Conservation (phyloP, 495 filamentous ascomycete genomes). For the Penicillium subrubescens region DNA sequence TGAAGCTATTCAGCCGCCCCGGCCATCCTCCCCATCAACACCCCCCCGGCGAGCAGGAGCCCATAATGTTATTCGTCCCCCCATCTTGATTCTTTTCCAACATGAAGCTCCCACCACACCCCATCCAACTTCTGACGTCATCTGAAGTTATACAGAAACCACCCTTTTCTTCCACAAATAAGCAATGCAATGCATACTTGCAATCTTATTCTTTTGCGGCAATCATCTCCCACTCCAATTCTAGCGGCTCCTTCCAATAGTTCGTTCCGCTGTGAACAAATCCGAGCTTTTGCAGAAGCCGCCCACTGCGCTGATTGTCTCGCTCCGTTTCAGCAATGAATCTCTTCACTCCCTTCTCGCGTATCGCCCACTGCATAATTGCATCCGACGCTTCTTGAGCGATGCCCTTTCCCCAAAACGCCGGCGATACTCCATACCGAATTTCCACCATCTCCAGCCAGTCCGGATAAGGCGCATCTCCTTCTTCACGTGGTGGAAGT, state of each 20-base stretch:
- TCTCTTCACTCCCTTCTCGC: constrained; percentile 23
- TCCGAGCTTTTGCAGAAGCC: constrained; percentile 26
- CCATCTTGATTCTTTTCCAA: neutral
- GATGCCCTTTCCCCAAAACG: constrained; percentile 26
- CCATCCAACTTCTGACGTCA: too few relatives aligned
- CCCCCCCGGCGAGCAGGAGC: neutral
- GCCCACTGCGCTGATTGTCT: constrained; percentile 24
- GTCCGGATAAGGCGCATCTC: constrained; percentile 19
- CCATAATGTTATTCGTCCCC: neutral
- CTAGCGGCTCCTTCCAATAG: constrained; percentile 30
- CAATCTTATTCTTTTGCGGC: neutral
- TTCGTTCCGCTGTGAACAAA: constrained; percentile 26
- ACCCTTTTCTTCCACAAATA: too few relatives aligned
- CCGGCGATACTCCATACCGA: constrained; percentile 25
- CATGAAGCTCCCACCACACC: too few relatives aligned
- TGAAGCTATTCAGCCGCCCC: neutral
- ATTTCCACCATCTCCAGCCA: constrained; percentile 33
- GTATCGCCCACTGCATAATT: constrained; percentile 24
- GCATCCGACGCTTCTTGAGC: constrained; percentile 26
- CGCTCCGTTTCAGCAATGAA: constrained; percentile 34
- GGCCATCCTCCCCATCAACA: neutral
- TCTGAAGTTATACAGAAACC: too few relatives aligned
- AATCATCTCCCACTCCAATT: constrained; percentile 24
- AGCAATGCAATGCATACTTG: too few relatives aligned
- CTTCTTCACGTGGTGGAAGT: constrained; percentile 16